These are phyloP conservation scores for Neophaeococcomyces aloes DNA, from an alignment of 2,329 filamentous ascomycete genomes.

Conservation along the genomic window DNA sequence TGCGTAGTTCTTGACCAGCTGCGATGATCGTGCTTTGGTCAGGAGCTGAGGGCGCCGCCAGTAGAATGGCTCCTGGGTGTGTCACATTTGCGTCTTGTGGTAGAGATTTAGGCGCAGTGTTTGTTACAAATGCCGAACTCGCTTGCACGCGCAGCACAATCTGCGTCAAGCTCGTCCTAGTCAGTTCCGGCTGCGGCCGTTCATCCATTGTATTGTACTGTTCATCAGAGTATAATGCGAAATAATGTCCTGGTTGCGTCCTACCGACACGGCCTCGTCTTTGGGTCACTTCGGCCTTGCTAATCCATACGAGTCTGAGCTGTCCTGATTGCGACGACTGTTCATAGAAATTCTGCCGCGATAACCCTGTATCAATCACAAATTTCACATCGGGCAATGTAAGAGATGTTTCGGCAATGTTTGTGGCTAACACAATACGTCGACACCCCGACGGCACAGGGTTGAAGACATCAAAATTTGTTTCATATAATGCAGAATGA, in stretches of 20 bases:
- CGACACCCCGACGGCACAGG: constrained; percentile 49
- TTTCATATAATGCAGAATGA: constrained; percentile 37
- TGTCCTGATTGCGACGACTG: not conserved
- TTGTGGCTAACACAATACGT: constrained; percentile 92
- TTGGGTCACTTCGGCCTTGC: constrained; percentile 87
- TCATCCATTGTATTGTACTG: constrained; percentile 59
- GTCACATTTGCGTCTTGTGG: too few species aligned
- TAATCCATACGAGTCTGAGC: constrained; percentile 12
- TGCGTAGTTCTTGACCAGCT: constrained; percentile 81
- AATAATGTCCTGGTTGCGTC: constrained; percentile 88
- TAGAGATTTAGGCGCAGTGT: not conserved
- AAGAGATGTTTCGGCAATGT: constrained; percentile 96
- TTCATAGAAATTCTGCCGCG: constrained; percentile 12
- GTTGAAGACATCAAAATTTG: constrained; percentile 35
- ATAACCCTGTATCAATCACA: constrained; percentile 90
- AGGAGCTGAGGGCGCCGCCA: constrained; percentile 41
- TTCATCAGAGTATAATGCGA: constrained; percentile 85
- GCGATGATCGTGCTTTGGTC: constrained; percentile 82
- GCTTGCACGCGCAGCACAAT: constrained; percentile 2
- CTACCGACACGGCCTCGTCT: constrained; percentile 84
- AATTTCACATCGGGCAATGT: constrained; percentile 96
- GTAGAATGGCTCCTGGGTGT: not conserved
- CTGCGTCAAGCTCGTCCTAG: constrained; percentile 40
- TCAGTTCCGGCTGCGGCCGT: constrained; percentile 60
- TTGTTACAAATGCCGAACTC: not conserved